Evolutionary conservation across 1,139 yeast genomes (phyloP).

Genomic region (Schizosaccharomyces versatilis): DNA sequence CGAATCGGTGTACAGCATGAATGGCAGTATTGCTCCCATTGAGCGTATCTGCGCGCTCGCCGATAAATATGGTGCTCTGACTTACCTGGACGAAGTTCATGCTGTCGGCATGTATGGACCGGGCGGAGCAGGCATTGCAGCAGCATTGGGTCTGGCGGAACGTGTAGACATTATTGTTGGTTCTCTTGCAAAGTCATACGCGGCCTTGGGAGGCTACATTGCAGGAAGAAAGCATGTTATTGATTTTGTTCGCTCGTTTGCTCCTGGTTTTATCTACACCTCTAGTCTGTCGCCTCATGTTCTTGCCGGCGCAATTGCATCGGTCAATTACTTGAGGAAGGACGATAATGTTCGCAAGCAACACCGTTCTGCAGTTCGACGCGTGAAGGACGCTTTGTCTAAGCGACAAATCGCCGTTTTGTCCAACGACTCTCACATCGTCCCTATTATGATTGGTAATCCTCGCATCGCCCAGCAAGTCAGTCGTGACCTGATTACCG

Average conservation of each 20-base stretch:
- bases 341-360: slow-evolving; percentile 56
- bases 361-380: slow-evolving; percentile 70
- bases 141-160: slow-evolving; percentile 82
- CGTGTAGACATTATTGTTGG: slow-evolving; percentile 92
- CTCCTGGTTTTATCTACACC: slow-evolving; percentile 97
- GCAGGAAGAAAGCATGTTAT: slow-evolving; percentile 68
- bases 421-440: slow-evolving; percentile 93
- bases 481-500: slow-evolving; percentile 63
- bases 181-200: slow-evolving; percentile 90
- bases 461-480: slow-evolving; percentile 83
- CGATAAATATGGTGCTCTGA: slow-evolving; percentile 87
- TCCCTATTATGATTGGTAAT: slow-evolving; percentile 82
- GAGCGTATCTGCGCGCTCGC: slow-evolving; percentile 86
- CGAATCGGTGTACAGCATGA: slow-evolving; percentile 94
- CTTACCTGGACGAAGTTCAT: slow-evolving; percentile 93
- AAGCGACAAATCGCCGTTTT: slow-evolving; percentile 73
- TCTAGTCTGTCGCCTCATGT: slow-evolving; percentile 92
- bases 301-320: slow-evolving; percentile 83
- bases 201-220: slow-evolving; percentile 91
- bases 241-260: slow-evolving; percentile 89
- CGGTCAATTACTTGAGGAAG: slow-evolving; percentile 64
- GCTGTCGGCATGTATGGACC: slow-evolving; percentile 99
- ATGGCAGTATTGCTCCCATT: slow-evolving; percentile 90
- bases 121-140: slow-evolving; percentile 98
- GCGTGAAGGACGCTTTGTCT: slow-evolving; percentile 52